Evolutionary conservation across 805 yeast species (phyloP).

Genomic region (Candida succiphila): DNA sequence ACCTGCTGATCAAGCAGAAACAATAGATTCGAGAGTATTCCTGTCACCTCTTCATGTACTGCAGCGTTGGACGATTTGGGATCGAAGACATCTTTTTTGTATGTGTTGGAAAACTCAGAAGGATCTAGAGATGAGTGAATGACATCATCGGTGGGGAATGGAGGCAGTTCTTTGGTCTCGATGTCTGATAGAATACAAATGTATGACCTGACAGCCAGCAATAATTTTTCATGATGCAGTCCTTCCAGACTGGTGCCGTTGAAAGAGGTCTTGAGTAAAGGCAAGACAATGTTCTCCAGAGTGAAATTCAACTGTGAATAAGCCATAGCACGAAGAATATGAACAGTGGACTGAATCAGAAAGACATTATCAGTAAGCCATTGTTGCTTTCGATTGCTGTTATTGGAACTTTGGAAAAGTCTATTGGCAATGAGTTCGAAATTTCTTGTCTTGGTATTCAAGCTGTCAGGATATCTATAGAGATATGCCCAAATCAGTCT

Average conservation of each 20-base stretch:
- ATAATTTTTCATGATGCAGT: constrained; percentile 58
- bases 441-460: constrained; percentile 77
- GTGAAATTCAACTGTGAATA: constrained; percentile 70
- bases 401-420: constrained; percentile 33
- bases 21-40: constrained; percentile 43
- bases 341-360: constrained; percentile 57
- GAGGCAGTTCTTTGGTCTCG: constrained; percentile 48
- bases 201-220: constrained; percentile 63
- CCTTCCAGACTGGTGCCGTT: constrained; percentile 51
- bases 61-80: constrained; percentile 34
- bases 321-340: constrained; percentile 69
- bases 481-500: constrained; percentile 85
- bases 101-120: constrained; percentile 20
- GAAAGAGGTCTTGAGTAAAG: constrained; percentile 53
- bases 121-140: constrained; percentile 24
- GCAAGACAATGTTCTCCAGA: constrained; percentile 67
- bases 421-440: constrained; percentile 56
- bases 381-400: constrained; percentile 43
- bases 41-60: constrained; percentile 65
- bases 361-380: constrained; percentile 66
- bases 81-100: constrained; percentile 31
- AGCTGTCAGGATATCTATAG: constrained; percentile 77
- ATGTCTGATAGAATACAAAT: constrained; percentile 59
- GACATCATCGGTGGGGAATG: constrained; percentile 57
- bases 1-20: constrained; percentile 50